These are phyloP conservation scores for Psidium friedrichsthalianum DNA, from an alignment of 345 rosid genomes.

Conservation along the genomic window DNA sequence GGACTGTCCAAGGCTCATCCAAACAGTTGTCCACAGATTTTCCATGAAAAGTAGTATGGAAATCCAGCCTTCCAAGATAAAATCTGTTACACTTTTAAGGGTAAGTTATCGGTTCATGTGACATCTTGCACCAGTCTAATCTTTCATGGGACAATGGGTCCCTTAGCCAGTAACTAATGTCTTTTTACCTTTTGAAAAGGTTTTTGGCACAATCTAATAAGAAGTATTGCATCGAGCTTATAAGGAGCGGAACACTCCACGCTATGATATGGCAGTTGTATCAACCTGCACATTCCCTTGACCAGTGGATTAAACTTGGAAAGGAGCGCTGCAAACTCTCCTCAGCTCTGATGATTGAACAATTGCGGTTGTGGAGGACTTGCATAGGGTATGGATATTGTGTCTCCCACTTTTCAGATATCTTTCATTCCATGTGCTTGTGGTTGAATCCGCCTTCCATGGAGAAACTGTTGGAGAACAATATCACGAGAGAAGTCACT, in stretches of 20 bases:
- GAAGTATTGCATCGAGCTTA: slow-evolving; percentile 41
- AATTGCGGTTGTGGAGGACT: slow-evolving; percentile 72
- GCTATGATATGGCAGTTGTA: slow-evolving; percentile 66
- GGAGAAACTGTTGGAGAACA: slow-evolving; percentile 40
- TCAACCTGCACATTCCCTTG: slow-evolving; percentile 47
- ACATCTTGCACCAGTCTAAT: not conserved
- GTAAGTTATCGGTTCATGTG: slow-evolving; percentile 15
- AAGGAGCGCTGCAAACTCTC: slow-evolving; percentile 58
- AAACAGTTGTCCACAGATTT: slow-evolving; percentile 50
- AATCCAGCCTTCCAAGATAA: slow-evolving; percentile 45
- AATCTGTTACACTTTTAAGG: slow-evolving; percentile 58
- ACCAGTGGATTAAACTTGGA: slow-evolving; percentile 61
- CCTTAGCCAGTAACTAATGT: not conserved
- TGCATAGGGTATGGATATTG: slow-evolving; percentile 60
- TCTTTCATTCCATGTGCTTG: slow-evolving; percentile 72
- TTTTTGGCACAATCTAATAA: slow-evolving; percentile 56
- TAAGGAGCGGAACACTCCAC: slow-evolving; percentile 39
- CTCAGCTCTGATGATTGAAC: slow-evolving; percentile 72
- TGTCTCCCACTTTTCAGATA: slow-evolving; percentile 52
- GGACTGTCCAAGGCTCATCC: slow-evolving; percentile 64
- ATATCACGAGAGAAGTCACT: slow-evolving; percentile 50
- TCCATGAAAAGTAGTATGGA: slow-evolving; percentile 26
- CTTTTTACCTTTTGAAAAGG: slow-evolving; percentile 23
- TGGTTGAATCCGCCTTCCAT: slow-evolving; percentile 80
- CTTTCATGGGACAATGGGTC: not conserved